Evolutionary conservation across 1,284 basidiomycete genomes (phyloP).

Genomic region (Trichosporon coremiiforme): DNA sequence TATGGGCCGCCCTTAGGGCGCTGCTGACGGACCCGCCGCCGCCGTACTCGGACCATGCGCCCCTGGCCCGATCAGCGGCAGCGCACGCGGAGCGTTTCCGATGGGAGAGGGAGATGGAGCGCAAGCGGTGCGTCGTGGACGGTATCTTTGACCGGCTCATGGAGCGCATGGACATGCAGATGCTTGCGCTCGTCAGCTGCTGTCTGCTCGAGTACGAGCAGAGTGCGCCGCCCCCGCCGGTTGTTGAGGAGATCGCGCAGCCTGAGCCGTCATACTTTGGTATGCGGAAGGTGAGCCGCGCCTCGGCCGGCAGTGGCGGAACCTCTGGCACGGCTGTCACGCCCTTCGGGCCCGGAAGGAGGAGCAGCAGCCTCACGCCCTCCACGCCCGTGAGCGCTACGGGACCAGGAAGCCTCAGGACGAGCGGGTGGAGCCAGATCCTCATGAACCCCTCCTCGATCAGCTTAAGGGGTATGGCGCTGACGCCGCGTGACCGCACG

Average conservation of each 20-base stretch:
- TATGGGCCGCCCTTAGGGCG: slow-evolving; percentile 67
- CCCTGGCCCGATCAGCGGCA: slow-evolving; percentile 25
- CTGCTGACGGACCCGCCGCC: slow-evolving; percentile 56
- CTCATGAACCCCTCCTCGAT: slow-evolving; percentile 45
- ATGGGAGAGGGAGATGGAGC: slow-evolving; percentile 48
- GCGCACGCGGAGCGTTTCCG: slow-evolving; percentile 34
- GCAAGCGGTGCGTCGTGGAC: slow-evolving; percentile 47
- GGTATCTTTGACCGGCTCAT: slow-evolving; percentile 68
- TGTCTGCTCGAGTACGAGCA: slow-evolving; percentile 61
- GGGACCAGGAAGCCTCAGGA: slow-evolving; percentile 36
- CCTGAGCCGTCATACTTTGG: slow-evolving; percentile 54
- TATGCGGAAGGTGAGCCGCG: slow-evolving; percentile 32
- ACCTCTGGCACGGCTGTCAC: slow-evolving; percentile 5
- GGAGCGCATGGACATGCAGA: slow-evolving; percentile 71
- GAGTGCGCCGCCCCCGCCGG: slow-evolving; percentile 31
- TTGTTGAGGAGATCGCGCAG: slow-evolving; percentile 30
- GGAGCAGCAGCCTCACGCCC: slow-evolving; percentile 20
- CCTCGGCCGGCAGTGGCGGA: neutral
- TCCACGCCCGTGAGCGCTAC: slow-evolving; percentile 18
- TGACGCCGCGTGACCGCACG: slow-evolving; percentile 44
- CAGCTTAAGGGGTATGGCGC: slow-evolving; percentile 39
- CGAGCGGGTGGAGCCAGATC: slow-evolving; percentile 51
- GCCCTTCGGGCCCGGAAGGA: neutral
- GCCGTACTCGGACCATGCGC: slow-evolving; percentile 36
- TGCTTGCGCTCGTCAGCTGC: slow-evolving; percentile 75